A percentile compares a stretch with the other conserved stretches of the same genome.
Evolutionary conservation across 495 filamentous ascomycete species (phyloP).

Genomic region (Platismatia glauca): DNA sequence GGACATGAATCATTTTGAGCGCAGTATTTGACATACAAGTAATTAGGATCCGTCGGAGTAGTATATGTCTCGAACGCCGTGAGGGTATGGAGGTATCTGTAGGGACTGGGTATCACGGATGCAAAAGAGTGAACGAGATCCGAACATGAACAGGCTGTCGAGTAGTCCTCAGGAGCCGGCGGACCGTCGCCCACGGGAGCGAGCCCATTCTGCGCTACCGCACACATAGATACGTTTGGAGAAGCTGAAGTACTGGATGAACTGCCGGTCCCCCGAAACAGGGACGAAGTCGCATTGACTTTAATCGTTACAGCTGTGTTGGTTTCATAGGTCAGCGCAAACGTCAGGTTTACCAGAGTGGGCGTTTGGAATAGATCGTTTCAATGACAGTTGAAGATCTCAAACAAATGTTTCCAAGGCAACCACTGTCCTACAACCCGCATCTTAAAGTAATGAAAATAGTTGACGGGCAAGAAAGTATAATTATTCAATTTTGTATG

Average conservation of each 20-base stretch:
- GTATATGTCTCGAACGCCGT: background rate
- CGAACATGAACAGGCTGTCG: conserved; percentile 9
- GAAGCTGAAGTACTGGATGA: background rate
- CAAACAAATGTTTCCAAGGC: background rate
- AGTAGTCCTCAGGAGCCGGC: background rate
- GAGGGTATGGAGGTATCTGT: background rate
- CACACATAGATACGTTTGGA: conserved; percentile 7
- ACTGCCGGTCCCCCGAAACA: background rate
- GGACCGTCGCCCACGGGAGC: conserved; percentile 4
- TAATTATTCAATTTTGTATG: background rate
- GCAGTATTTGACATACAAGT: background rate
- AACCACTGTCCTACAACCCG: background rate
- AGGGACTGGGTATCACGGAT: background rate
- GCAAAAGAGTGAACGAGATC: background rate
- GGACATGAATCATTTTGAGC: background rate
- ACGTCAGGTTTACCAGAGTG: background rate
- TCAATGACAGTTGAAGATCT: background rate
- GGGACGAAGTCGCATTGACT: background rate
- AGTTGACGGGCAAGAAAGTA: background rate
- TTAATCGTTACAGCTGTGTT: background rate
- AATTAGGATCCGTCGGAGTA: background rate
- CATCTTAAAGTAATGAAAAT: background rate
- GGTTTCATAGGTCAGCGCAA: background rate
- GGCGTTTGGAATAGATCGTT: background rate
- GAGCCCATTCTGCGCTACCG: conserved; percentile 1